Evolutionary conservation across 2,329 filamentous ascomycete genomes (phyloP), one percentile per base, ranked within the genome.

Genomic region (Diaporthe sp.): DNA sequence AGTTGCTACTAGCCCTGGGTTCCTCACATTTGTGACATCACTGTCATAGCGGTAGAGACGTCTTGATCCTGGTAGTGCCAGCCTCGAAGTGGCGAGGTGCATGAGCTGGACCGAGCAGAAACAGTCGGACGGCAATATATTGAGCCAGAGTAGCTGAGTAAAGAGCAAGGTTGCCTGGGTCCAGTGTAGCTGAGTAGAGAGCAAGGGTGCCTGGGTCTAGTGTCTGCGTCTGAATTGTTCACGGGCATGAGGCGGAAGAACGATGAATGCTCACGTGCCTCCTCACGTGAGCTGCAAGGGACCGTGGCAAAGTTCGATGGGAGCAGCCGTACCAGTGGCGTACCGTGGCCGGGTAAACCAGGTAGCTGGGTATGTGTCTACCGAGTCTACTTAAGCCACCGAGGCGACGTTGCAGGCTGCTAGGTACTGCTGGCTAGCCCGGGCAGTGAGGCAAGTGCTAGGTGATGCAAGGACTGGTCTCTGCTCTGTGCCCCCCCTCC

Each of bases 251-350:
- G 28, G 31, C 55, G 31, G 19, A n/a, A 4, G 22, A 51, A 12
- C 8, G 15, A 12, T 0, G 4, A 9, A 9, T 10, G 1, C 1
- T 7, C 71, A 72, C 71, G 71, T 72, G 71, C n/a, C 7, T 4
- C 0, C 28, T 49, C 71, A 72, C 71, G 71, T 72, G 71, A 72
- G n/a, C 71, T 55, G 57, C 70, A 44, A 72, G 70, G 53, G 31
- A 71, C 53, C 15, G n/a, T 10, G 19, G 19, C 12, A 15, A 6
- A 37, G 68, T 42, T 17, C 12, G 65, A 42, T 58, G 51, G 53
- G 6, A 71, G 62, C 44, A 15, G 42, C 61, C 42, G 61, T 19
- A 8, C 25, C 13, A 19, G 53, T 57, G 53, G 25, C 25, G 53
- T 5, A 17, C 25, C 17, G 22, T 17, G 19, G 19, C 44, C 19